Percentiles rank a stretch among this genome's conserved stretches.
Conservation (phyloP, 208 protist genomes). For the Spironucleus salmonicida region DNA sequence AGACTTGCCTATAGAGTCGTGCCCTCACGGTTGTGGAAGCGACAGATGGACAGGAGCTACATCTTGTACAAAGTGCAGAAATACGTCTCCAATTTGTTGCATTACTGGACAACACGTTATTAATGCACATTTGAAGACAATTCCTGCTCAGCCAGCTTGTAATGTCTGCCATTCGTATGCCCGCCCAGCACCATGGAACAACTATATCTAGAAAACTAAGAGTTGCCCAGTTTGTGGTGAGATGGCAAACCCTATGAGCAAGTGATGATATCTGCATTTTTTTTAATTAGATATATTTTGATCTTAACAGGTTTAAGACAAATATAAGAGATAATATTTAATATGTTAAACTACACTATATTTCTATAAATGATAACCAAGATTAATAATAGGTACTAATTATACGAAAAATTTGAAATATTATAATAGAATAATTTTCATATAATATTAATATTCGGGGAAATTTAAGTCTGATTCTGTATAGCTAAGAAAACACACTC, state of each 20-base stretch:
- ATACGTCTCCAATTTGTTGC: conserved; percentile 18
- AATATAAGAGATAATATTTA: no score
- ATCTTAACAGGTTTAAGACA: no score
- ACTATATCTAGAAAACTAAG: neutral
- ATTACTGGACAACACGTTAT: conserved; percentile 24
- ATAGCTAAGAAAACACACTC: no score
- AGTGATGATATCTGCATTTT: no score
- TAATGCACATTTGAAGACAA: neutral
- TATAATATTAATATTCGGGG: no score
- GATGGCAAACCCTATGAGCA: conserved; percentile 1
- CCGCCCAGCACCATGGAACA: conserved; percentile 20
- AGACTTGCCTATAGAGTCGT: conserved; percentile 10
- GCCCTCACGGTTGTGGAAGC: conserved; percentile 16
- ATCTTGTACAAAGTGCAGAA: neutral
- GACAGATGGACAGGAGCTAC: neutral
- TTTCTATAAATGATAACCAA: no score
- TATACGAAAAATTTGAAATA: no score
- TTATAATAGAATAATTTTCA: no score
- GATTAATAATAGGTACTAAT: no score
- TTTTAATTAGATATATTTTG: no score
- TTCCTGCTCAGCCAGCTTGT: conserved; percentile 3
- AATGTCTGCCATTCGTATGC: conserved; percentile 9
- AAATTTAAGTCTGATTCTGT: no score
- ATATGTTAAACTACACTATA: no score
- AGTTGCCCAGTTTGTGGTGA: conserved; percentile 22